Evolutionary conservation across 495 filamentous ascomycete species (phyloP).

Genomic region (Aspergillus cavernicola): DNA sequence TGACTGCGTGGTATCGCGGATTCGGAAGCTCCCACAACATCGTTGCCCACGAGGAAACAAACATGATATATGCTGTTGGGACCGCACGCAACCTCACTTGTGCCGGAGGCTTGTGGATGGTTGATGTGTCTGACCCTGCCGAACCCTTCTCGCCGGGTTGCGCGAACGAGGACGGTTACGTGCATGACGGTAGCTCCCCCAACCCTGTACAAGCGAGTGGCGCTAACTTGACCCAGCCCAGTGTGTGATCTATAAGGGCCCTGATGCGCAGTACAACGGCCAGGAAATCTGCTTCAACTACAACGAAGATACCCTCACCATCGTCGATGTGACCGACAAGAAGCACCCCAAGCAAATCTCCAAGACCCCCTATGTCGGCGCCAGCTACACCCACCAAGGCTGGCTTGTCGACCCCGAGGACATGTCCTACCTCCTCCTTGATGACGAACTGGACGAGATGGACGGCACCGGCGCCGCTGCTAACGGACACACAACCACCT

Average conservation of each 20-base stretch:
- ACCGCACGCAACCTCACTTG: conserved; percentile 12
- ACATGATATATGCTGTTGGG: conserved; percentile 20
- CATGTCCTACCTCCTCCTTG: conserved; percentile 17
- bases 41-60: conserved; percentile 17
- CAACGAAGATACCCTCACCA: conserved; percentile 20
- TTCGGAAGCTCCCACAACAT: conserved; percentile 23
- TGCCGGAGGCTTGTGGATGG: conserved; percentile 19
- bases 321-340: conserved; percentile 21
- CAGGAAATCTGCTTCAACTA: conserved; percentile 24
- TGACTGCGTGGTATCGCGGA: conserved; percentile 16
- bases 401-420: conserved; percentile 13
- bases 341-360: conserved; percentile 16
- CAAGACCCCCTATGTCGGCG: conserved; percentile 19
- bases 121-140: conserved; percentile 19
- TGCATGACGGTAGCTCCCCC: conserved; percentile 13
- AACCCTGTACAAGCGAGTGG: background rate
- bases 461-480: conserved; percentile 16
- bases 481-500: conserved; percentile 22
- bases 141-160: conserved; percentile 17
- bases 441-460: conserved; percentile 21
- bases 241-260: conserved; percentile 20
- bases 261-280: conserved; percentile 13
- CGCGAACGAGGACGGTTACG: conserved; percentile 18
- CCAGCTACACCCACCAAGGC: conserved; percentile 20
- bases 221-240: conserved; percentile 11